Base-by-base conservation (phyloP, 306 rosid species). In the Carpinus fangiana region DNA sequence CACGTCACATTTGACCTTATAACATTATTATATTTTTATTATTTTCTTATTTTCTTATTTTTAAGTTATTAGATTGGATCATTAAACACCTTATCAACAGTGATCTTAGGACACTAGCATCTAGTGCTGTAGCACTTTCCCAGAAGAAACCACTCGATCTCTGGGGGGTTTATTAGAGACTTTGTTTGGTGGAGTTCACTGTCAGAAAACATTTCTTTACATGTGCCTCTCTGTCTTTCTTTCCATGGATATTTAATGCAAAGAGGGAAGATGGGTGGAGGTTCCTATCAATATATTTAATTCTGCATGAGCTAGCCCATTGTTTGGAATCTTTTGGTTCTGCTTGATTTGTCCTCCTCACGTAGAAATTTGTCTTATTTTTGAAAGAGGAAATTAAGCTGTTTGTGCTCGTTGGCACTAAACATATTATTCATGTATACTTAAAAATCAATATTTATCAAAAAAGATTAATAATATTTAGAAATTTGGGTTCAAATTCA, bases 211-310 rank as follows among this genome's bases (percentile, higher is more conserved):
- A 11, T 7, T 7, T 55, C 9, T 41, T 52, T 1, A 3, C 28
- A 28, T 8, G 69, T 64, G n/a, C 50, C 6, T 17, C 21, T 77
- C 8, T 11, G 65, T 80, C 80, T 82, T 13, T 36, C 12, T 82
- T 45, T 12, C 16, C 34, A 17, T 54, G 65, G 46, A 52, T 76
- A 74, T 73, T 82, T 12, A 81, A 70, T 79, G 85, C 82, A 77
- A 51, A 73, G 36, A 66, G 31, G 38, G 70, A 60, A 28, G 65
- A 70, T 72, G 0, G 61, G 55, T 78, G 47, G 4, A 73, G 67
- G 84, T 89, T 76, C 56, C 82, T 20, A 14, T 84, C 83, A 76
- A 48, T 38, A 26, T 43, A 82, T 76, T 72, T 54, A 82, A 66
- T 71, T 54, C 77, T n/a, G 34, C 50, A 18, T 5, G 36, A 21